phyloP scores from a whole-genome alignment of 306 rosid species.

The Quillaja saponaria region DNA sequence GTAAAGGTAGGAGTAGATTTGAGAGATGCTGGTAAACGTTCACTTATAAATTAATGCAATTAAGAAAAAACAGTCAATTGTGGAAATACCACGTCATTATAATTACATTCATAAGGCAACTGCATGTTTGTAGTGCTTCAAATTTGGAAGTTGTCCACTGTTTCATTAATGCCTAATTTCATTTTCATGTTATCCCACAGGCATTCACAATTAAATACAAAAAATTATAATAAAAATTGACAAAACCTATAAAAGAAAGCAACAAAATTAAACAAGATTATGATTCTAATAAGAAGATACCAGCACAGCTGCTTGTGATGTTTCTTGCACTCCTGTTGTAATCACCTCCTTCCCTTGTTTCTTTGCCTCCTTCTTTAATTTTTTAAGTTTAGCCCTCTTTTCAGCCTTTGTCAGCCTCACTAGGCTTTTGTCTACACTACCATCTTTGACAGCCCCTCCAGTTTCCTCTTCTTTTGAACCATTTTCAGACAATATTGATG shows the following conservation, averaged over 20 bases:
- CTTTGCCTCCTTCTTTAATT: constrained; percentile 64
- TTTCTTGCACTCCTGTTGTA: constrained; percentile 48
- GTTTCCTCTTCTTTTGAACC: constrained; percentile 45
- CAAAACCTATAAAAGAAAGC: constrained; percentile 17
- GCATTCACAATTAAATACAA: background rate
- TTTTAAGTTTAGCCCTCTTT: constrained; percentile 81
- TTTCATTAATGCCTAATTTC: background rate
- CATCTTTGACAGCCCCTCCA: constrained; percentile 44
- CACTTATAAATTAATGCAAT: too few species aligned
- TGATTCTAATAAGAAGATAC: constrained; percentile 41
- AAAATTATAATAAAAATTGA: background rate
- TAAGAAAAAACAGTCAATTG: too few species aligned
- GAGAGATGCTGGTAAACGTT: too few species aligned
- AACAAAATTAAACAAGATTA: constrained; percentile 9
- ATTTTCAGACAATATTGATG: constrained; percentile 36
- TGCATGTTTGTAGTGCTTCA: background rate
- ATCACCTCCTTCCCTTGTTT: constrained; percentile 67
- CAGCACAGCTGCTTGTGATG: constrained; percentile 80
- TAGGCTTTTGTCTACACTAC: constrained; percentile 40
- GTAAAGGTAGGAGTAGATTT: background rate
- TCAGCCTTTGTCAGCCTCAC: constrained; percentile 78
- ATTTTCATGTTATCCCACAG: background rate
- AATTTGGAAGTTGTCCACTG: background rate
- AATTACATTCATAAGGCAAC: background rate
- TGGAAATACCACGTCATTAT: too few species aligned